Conservation (phyloP, 305 asterid genomes). For the Solanum hybrid region DNA sequence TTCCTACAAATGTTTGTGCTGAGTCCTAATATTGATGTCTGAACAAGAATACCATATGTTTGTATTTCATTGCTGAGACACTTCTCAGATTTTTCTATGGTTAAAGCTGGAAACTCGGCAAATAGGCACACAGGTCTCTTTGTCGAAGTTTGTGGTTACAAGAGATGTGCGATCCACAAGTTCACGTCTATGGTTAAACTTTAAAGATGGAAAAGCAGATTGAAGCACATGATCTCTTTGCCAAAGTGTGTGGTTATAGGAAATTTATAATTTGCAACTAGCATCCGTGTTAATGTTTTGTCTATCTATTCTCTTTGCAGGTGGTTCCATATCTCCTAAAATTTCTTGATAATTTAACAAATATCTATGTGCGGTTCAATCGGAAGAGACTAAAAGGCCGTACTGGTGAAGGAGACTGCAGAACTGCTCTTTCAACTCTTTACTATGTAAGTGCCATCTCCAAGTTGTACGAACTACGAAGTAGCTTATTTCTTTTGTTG, state of each 20-base stretch:
- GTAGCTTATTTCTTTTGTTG: not conserved
- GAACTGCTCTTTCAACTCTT: conserved; percentile 88
- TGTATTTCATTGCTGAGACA: not conserved
- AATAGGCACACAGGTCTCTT: not conserved
- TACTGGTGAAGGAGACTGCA: conserved; percentile 83
- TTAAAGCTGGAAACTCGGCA: not conserved
- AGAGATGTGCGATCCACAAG: not conserved
- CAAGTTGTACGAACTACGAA: not conserved
- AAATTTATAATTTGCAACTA: not conserved
- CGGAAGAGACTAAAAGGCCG: conserved; percentile 94
- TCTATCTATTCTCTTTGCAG: conserved; percentile 11
- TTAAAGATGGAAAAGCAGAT: not conserved
- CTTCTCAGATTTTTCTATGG: not conserved
- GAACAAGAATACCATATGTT: not conserved
- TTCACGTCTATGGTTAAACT: not conserved
- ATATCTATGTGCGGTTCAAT: conserved; percentile 85
- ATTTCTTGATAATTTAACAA: conserved; percentile 84
- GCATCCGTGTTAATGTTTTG: not conserved
- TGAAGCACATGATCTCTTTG: not conserved
- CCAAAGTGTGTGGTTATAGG: not conserved
- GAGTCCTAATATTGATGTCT: not conserved
- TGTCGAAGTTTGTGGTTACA: not conserved
- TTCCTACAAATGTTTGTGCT: not conserved
- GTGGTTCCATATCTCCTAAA: conserved; percentile 83
- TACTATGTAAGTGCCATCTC: conserved; percentile 37